These are phyloP conservation scores for Aegilops longissima DNA, from an alignment of 176 grass and related monocot species.

Conservation along the genomic window DNA sequence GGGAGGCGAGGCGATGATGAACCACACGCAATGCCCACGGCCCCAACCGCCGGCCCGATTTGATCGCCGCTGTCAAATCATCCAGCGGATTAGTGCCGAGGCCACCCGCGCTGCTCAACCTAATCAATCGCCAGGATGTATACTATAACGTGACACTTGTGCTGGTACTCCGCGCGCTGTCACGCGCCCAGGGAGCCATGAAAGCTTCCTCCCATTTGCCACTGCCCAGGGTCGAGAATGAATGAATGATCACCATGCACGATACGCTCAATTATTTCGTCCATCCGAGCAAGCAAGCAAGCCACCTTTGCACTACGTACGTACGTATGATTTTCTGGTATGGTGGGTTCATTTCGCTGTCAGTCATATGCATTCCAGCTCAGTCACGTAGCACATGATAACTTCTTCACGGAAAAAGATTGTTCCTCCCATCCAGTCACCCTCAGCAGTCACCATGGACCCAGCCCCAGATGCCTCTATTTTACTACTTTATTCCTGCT, in stretches of 20 bases:
- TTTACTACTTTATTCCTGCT: conserved; percentile 11
- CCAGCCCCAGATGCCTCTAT: neutral
- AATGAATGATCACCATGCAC: conserved; percentile 19
- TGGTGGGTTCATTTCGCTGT: conserved; percentile 1
- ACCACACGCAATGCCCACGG: neutral
- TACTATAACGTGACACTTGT: neutral
- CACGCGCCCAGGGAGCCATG: conserved; percentile 21
- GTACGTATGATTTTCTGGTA: neutral
- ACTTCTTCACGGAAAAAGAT: neutral
- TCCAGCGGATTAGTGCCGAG: neutral
- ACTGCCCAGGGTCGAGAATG: neutral
- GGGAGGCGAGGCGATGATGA: neutral
- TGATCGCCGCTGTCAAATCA: neutral
- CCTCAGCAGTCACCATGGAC: neutral
- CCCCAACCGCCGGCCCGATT: neutral
- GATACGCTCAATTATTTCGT: neutral
- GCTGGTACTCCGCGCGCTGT: neutral
- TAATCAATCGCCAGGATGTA: neutral
- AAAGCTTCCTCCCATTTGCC: neutral
- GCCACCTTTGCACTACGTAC: neutral
- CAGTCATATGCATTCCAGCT: conserved; percentile 30
- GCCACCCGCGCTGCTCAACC: neutral
- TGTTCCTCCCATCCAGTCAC: conserved; percentile 16
- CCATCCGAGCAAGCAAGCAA: neutral
- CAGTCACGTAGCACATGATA: neutral